phyloP scores from a whole-genome alignment of 371 early-diverging fungal genomes.

The Apophysomyces trapeziformis region DNA sequence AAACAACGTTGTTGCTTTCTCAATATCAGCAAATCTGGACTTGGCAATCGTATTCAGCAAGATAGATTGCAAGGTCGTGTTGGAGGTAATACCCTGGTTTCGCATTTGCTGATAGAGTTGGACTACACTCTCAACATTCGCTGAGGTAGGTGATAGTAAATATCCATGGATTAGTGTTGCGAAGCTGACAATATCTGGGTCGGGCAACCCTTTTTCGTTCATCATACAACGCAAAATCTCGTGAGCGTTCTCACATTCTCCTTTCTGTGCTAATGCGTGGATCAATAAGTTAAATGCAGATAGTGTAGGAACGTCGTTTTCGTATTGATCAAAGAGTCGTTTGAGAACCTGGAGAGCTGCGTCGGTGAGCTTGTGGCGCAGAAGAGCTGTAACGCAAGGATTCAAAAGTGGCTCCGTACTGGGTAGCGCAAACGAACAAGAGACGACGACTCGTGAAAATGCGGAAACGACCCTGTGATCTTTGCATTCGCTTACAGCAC shows the following conservation, averaged over 20 bases:
- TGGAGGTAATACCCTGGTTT: conserved; percentile 21
- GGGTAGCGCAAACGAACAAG: background rate
- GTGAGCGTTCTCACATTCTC: conserved; percentile 32
- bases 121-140: conserved; percentile 19
- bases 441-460: conserved; percentile 24
- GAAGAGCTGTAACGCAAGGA: conserved; percentile 22
- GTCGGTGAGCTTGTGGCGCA: conserved; percentile 29
- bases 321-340: conserved; percentile 18
- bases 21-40: conserved; percentile 13
- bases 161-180: conserved; percentile 47
- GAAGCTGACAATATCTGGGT: conserved; percentile 46
- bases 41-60: conserved; percentile 37
- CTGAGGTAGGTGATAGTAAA: conserved; percentile 14
- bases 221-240: conserved; percentile 33
- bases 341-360: conserved; percentile 29
- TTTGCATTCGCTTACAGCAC: conserved; percentile 16
- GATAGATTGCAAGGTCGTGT: conserved; percentile 32
- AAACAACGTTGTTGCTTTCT: conserved; percentile 22
- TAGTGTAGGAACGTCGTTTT: conserved; percentile 15
- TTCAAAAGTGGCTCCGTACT: conserved; percentile 21
- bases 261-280: conserved; percentile 28
- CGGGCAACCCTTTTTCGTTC: conserved; percentile 26
- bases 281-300: conserved; percentile 40
- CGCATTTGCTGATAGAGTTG: conserved; percentile 31
- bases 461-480: conserved; percentile 20